Evolutionary conservation across 306 rosid species (phyloP).

Genomic region (Prunus salicina): DNA sequence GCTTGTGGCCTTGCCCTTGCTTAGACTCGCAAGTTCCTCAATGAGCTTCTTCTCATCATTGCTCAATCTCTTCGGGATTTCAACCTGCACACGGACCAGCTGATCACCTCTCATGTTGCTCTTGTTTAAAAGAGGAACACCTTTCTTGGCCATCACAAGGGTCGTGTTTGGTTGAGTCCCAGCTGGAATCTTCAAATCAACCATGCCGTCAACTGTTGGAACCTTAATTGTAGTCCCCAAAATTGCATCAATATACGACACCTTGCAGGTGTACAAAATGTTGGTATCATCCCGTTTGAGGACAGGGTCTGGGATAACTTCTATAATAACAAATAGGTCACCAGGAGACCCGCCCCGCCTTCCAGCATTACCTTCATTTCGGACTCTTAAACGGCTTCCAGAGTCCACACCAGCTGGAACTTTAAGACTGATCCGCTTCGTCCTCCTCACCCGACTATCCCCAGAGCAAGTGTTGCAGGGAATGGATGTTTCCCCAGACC

Average conservation of each 20-base stretch:
- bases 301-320: constrained; percentile 84
- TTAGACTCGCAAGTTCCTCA: constrained; percentile 82
- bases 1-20: constrained; percentile 81
- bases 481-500: constrained; percentile 79
- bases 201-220: constrained; percentile 92
- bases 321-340: constrained; percentile 87
- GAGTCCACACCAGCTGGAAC: constrained; percentile 98
- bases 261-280: constrained; percentile 80
- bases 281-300: constrained; percentile 93
- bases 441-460: constrained; percentile 84
- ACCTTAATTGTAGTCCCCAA: constrained; percentile 84
- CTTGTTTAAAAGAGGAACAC: constrained; percentile 85
- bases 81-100: constrained; percentile 94
- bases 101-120: constrained; percentile 94
- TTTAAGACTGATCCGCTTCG: constrained; percentile 90
- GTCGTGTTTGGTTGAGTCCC: constrained; percentile 96
- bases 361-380: constrained; percentile 96
- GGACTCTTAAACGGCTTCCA: constrained; percentile 94
- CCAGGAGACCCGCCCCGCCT: constrained; percentile 87
- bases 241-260: constrained; percentile 86
- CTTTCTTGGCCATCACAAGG: constrained; percentile 95
- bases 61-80: constrained; percentile 85
- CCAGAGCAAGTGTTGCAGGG: constrained; percentile 97
- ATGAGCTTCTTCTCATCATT: constrained; percentile 76
- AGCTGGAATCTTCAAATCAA: constrained; percentile 60